A percentile compares a stretch with the other conserved stretches of the same genome.
Conservation (phyloP, 2,329 filamentous ascomycete genomes). For the Cytospora piceae region DNA sequence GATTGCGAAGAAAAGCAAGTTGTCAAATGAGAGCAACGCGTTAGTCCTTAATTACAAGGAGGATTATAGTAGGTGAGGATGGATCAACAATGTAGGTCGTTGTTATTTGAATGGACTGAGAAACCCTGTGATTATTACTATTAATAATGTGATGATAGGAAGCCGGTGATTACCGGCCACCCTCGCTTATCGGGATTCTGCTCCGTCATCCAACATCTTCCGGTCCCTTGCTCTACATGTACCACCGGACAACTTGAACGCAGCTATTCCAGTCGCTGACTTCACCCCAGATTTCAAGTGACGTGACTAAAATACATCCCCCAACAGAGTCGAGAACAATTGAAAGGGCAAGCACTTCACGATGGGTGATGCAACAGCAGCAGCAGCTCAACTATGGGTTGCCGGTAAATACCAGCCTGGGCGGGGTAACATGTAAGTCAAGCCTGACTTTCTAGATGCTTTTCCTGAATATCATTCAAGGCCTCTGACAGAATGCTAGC, state of each 20-base stretch:
- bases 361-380: background rate
- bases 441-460: background rate
- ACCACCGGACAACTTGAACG: too few species aligned
- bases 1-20: too few species aligned
- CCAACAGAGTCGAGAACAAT: background rate
- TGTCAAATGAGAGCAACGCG: too few species aligned
- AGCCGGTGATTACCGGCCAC: background rate
- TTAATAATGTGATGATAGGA: background rate
- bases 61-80: too few species aligned
- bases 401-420: slow-evolving; percentile 31
- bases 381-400: slow-evolving; percentile 31
- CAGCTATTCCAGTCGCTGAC: too few species aligned
- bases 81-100: too few species aligned
- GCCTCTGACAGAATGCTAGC: slow-evolving; percentile 20
- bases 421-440: slow-evolving; percentile 32
- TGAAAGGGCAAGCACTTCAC: background rate
- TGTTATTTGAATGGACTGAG: too few species aligned
- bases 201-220: background rate
- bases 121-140: too few species aligned
- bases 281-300: too few species aligned
- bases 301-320: background rate
- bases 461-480: rapidly evolving
- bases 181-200: background rate
- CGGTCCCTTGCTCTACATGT: too few species aligned
- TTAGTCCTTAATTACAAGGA: too few species aligned